Conservation (phyloP, 1,284 basidiomycete genomes). For the Ustilago crameri region DNA sequence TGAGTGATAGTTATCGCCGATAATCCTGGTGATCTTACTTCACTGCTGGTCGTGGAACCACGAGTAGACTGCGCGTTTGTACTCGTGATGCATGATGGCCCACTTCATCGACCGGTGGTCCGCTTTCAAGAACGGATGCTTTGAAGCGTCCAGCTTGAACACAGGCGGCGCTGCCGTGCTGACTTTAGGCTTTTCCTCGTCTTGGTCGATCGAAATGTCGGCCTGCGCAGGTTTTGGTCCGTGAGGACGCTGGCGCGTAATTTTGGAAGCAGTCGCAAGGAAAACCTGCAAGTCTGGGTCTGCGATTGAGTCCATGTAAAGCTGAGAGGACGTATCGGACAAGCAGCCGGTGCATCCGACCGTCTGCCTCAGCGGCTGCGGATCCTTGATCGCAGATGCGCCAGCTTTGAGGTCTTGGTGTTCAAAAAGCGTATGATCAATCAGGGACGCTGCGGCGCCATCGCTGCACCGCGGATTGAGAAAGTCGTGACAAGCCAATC, state of each 20-base stretch:
- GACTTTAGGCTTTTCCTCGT: background rate
- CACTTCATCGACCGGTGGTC: constrained; percentile 50
- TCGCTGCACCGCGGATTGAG: constrained; percentile 33
- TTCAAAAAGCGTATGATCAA: background rate
- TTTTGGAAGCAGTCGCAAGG: constrained; percentile 33
- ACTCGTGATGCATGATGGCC: constrained; percentile 51
- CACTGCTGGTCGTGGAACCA: constrained; percentile 21
- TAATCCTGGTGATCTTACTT: no score
- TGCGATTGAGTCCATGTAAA: constrained; percentile 10
- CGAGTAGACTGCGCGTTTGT: constrained; percentile 26
- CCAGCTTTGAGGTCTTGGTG: background rate
- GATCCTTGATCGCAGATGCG: constrained; percentile 1
- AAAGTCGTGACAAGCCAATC: constrained; percentile 37
- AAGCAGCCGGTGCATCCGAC: constrained; percentile 36
- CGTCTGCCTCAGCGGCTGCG: constrained; percentile 12
- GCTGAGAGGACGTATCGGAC: constrained; percentile 4
- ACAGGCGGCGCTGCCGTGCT: background rate
- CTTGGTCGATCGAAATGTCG: background rate
- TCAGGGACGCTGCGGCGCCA: background rate
- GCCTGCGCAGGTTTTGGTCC: constrained; percentile 13
- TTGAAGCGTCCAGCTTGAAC: constrained; percentile 27
- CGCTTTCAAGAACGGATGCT: constrained; percentile 34
- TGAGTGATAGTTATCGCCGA: no score
- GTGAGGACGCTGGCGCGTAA: constrained; percentile 32
- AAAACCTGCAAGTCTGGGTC: constrained; percentile 34